Conservation (phyloP, 2,329 filamentous ascomycete genomes). For the Scleromitrula shiraiana region DNA sequence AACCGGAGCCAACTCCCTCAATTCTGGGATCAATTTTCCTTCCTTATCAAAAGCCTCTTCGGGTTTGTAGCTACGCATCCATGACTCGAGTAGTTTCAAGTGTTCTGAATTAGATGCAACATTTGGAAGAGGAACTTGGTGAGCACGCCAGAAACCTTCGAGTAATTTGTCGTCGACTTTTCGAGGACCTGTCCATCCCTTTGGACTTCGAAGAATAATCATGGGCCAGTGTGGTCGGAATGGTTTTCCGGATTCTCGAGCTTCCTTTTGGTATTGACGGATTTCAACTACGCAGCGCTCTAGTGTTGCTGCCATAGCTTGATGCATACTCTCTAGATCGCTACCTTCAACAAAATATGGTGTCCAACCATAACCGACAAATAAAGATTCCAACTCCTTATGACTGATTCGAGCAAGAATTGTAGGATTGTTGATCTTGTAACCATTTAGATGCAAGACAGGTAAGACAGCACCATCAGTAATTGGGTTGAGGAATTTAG, state of each 20-base stretch:
- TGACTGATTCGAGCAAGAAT: constrained; percentile 66
- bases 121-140: constrained; percentile 70
- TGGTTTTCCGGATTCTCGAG: constrained; percentile 60
- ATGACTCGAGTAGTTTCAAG: constrained; percentile 60
- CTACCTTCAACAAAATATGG: constrained; percentile 75
- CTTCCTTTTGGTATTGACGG: constrained; percentile 59
- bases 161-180: constrained; percentile 64
- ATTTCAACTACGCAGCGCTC: constrained; percentile 68
- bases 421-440: constrained; percentile 79
- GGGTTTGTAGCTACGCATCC: constrained; percentile 71
- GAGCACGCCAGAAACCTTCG: constrained; percentile 70
- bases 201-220: constrained; percentile 68
- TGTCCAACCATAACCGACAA: constrained; percentile 69
- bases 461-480: constrained; percentile 71
- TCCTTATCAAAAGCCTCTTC: constrained; percentile 60
- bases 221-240: constrained; percentile 70
- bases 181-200: constrained; percentile 72
- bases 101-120: constrained; percentile 57
- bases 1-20: constrained; percentile 56
- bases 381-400: constrained; percentile 61
- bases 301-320: constrained; percentile 71
- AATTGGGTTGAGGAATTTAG: constrained; percentile 73
- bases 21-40: constrained; percentile 54
- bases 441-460: constrained; percentile 71
- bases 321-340: constrained; percentile 67